phyloP scores from a whole-genome alignment of 1,139 yeast genomes.

The Candida dubliniensis region DNA sequence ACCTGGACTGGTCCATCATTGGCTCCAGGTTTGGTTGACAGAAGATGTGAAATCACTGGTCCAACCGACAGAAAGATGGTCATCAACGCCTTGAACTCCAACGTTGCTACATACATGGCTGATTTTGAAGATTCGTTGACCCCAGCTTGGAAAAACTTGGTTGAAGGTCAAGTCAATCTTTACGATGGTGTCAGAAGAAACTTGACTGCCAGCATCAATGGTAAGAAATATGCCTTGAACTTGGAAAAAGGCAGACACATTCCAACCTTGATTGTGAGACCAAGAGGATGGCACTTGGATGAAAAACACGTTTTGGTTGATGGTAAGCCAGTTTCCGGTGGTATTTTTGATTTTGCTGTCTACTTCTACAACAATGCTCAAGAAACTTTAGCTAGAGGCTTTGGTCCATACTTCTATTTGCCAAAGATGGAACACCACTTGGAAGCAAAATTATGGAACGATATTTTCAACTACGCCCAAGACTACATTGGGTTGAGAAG shows the following conservation, averaged over 20 bases:
- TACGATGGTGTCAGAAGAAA: slow-evolving; percentile 81
- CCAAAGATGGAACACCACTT: slow-evolving; percentile 82
- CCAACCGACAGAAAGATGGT: slow-evolving; percentile 93
- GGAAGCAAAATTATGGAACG: slow-evolving; percentile 81
- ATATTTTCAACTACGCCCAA: slow-evolving; percentile 67
- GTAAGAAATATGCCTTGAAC: slow-evolving; percentile 63
- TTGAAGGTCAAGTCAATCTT: slow-evolving; percentile 87
- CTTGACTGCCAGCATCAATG: slow-evolving; percentile 55
- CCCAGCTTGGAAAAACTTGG: slow-evolving; percentile 91
- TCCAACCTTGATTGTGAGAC: slow-evolving; percentile 79
- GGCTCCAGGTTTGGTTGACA: slow-evolving; percentile 74
- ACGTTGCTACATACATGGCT: slow-evolving; percentile 90
- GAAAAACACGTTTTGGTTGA: slow-evolving; percentile 74
- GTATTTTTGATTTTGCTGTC: slow-evolving; percentile 74
- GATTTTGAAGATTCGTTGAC: slow-evolving; percentile 95
- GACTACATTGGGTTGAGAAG: slow-evolving; percentile 65
- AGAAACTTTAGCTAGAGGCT: slow-evolving; percentile 59
- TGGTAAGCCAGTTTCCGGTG: slow-evolving; percentile 74
- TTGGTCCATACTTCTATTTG: slow-evolving; percentile 75
- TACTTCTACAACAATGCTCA: slow-evolving; percentile 74
- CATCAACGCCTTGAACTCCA: slow-evolving; percentile 86
- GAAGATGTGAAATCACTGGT: slow-evolving; percentile 85
- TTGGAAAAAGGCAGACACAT: slow-evolving; percentile 42
- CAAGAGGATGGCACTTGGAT: slow-evolving; percentile 84
- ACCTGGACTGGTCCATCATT: slow-evolving; percentile 80